Evolutionary conservation across 192 early-diverging fungal genomes (phyloP).

Genomic region (Coemansia sp.): DNA sequence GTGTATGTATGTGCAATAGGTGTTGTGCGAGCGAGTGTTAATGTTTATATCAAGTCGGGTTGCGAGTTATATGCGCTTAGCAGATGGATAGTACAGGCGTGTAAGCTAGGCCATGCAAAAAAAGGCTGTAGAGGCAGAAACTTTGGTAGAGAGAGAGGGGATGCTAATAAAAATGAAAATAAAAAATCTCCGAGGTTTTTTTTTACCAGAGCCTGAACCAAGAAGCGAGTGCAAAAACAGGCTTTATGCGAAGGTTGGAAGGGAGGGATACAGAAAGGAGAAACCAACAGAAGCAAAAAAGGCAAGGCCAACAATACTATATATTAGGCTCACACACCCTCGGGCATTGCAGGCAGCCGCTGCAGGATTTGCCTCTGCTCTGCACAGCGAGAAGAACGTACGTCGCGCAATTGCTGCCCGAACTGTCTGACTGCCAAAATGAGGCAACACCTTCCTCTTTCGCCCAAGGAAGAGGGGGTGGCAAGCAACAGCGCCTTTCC

Average conservation of each 20-base stretch:
- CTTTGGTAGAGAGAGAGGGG: background rate
- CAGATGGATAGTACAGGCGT: background rate
- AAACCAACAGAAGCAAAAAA: background rate
- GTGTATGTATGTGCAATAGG: background rate
- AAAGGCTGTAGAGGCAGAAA: background rate
- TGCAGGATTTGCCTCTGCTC: background rate
- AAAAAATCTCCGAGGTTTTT: background rate
- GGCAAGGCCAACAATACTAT: background rate
- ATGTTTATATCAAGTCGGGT: background rate
- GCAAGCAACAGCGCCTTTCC: background rate
- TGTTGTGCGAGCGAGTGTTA: conserved; percentile 8
- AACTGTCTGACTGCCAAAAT: conserved; percentile 6
- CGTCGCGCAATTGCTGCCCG: conserved; percentile 1
- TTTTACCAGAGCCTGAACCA: conserved; percentile 12
- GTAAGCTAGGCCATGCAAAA: background rate
- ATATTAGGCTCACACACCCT: no score
- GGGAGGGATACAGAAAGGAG: background rate
- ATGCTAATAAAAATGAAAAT: background rate
- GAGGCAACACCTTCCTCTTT: conserved; percentile 7
- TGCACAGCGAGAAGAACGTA: background rate
- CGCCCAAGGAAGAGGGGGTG: background rate
- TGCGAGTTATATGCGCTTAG: background rate
- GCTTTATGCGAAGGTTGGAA: background rate
- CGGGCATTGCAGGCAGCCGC: background rate
- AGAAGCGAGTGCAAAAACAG: background rate